These are phyloP conservation scores for Ceratonia siliqua DNA, from an alignment of 306 rosid species.

Conservation along the genomic window DNA sequence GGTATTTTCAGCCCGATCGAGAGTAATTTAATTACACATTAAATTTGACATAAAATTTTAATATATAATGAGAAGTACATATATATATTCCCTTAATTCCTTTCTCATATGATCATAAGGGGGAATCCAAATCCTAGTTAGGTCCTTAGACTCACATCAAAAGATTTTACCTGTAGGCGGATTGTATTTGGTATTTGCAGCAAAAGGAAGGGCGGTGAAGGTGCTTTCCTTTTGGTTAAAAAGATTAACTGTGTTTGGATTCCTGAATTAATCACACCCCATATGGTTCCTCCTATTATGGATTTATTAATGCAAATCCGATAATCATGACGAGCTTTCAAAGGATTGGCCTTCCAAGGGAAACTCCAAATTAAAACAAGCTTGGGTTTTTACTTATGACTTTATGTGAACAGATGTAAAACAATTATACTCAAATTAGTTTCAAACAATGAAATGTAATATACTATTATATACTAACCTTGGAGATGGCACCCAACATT, in stretches of 20 bases:
- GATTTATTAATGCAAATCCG: background rate
- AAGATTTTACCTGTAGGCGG: too few relatives aligned
- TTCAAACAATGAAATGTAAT: background rate
- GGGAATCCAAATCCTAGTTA: too few relatives aligned
- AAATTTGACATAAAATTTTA: constrained; percentile 1
- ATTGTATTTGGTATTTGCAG: too few relatives aligned
- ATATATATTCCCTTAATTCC: too few relatives aligned
- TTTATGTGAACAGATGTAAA: background rate
- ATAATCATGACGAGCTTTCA: background rate
- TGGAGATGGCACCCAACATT: constrained; percentile 70
- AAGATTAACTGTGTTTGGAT: background rate
- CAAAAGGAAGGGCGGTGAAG: background rate
- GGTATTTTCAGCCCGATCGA: too few relatives aligned
- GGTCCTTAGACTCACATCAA: too few relatives aligned
- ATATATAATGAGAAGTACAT: too few relatives aligned
- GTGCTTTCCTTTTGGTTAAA: background rate
- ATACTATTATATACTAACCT: constrained; percentile 42
- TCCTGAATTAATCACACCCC: background rate
- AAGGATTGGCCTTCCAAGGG: background rate
- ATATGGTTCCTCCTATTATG: background rate
- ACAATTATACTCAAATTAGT: background rate
- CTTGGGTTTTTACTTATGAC: background rate
- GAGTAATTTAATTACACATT: too few relatives aligned
- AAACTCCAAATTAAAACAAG: background rate
- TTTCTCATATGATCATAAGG: too few relatives aligned